These are phyloP conservation scores for Neurospora sp. DNA, from an alignment of 495 filamentous ascomycete genomes.

Conservation along the genomic window DNA sequence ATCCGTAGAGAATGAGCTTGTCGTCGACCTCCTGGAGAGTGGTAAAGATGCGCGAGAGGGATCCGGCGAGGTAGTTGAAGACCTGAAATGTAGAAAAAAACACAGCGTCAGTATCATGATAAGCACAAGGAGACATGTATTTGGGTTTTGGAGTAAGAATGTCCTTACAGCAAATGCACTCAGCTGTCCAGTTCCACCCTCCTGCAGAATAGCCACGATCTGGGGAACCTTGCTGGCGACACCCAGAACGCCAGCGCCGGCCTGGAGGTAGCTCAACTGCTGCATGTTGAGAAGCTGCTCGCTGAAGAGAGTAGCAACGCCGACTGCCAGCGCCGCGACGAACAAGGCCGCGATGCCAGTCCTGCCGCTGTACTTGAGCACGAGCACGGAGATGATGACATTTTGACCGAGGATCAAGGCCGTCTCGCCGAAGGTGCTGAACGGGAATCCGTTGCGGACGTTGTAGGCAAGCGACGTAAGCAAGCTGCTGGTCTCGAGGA, in stretches of 20 bases:
- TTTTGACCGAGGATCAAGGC: conserved; percentile 87
- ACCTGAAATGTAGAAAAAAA: conserved; percentile 45
- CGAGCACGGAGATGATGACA: conserved; percentile 71
- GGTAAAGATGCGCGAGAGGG: conserved; percentile 88
- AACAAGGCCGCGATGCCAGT: conserved; percentile 54
- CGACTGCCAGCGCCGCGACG: conserved; percentile 59
- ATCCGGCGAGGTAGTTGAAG: conserved; percentile 92
- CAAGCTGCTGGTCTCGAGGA: conserved; percentile 78
- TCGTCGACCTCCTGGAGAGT: conserved; percentile 94
- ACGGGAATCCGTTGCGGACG: conserved; percentile 78
- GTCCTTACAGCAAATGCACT: conserved; percentile 85
- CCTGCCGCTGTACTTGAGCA: conserved; percentile 67
- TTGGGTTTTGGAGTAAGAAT: neutral
- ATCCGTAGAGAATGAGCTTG: conserved; percentile 86
- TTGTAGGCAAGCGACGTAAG: conserved; percentile 86
- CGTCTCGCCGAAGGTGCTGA: conserved; percentile 93
- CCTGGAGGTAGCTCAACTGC: conserved; percentile 67
- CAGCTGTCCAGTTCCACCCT: conserved; percentile 87
- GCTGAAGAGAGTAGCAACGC: conserved; percentile 58
- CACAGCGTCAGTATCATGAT: neutral
- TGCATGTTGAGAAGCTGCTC: conserved; percentile 55
- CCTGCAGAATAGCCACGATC: conserved; percentile 69
- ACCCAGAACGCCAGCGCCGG: conserved; percentile 69
- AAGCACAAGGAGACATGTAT: neutral
- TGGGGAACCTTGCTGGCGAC: conserved; percentile 88